Percentiles rank a stretch among this genome's conserved stretches.
These are phyloP conservation scores for Murraya koenigii DNA, from an alignment of 345 rosid species.

Conservation along the genomic window DNA sequence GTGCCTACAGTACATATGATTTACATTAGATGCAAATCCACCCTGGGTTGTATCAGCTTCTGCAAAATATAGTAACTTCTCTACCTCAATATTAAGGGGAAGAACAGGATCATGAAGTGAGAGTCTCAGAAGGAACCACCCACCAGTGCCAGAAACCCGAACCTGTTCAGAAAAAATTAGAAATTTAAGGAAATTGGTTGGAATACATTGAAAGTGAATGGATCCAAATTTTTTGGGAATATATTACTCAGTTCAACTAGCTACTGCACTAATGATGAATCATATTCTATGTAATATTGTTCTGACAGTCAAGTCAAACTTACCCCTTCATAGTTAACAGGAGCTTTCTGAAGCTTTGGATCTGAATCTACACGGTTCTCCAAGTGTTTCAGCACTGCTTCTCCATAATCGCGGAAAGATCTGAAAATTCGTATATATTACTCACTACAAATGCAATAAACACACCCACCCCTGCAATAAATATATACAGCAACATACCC, in stretches of 20 bases:
- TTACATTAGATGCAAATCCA: background rate
- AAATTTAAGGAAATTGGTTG: background rate
- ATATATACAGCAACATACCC: constrained; percentile 46
- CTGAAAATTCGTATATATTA: constrained; percentile 34
- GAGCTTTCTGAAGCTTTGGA: constrained; percentile 72
- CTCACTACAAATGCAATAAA: background rate
- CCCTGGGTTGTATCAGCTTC: background rate
- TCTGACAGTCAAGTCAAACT: constrained; percentile 16
- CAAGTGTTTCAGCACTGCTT: constrained; percentile 73
- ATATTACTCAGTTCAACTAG: background rate
- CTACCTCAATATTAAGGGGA: constrained; percentile 97
- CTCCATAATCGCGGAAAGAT: constrained; percentile 89
- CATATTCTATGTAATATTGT: background rate
- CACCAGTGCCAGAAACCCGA: constrained; percentile 86
- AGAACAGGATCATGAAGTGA: constrained; percentile 98
- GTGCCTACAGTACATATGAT: constrained; percentile 41
- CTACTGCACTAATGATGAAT: background rate
- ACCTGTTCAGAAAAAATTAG: constrained; percentile 40
- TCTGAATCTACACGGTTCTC: constrained; percentile 51
- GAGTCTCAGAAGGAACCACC: constrained; percentile 99
- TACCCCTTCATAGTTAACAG: constrained; percentile 91
- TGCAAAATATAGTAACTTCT: constrained; percentile 1
- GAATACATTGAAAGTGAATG: background rate
- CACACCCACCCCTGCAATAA: background rate
- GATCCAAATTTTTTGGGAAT: background rate